Percentiles rank a stretch among this genome's conserved stretches.
Conservation (phyloP, 768 basidiomycete genomes). For the Leccinum imitatum region DNA sequence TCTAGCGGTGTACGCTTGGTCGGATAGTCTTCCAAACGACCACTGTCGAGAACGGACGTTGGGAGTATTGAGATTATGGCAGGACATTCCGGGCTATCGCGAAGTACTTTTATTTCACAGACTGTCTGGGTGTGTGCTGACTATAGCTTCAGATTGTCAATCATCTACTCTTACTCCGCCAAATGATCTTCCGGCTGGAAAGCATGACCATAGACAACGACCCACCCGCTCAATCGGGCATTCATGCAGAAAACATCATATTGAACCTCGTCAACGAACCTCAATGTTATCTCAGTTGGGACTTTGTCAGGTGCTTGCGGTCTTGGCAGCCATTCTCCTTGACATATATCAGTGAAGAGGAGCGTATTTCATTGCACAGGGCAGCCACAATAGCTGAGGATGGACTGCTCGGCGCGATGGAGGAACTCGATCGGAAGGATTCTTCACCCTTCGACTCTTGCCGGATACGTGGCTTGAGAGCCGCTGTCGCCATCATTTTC, state of each 20-base stretch:
- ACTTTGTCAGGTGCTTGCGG: conserved; percentile 60
- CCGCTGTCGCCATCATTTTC: conserved; percentile 58
- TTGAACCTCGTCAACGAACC: conserved; percentile 61
- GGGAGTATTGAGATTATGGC: conserved; percentile 46
- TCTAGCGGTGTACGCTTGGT: conserved; percentile 74
- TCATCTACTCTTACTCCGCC: conserved; percentile 67
- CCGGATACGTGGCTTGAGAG: conserved; percentile 58
- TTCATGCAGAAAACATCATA: conserved; percentile 69
- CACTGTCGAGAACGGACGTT: conserved; percentile 63
- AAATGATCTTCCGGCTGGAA: conserved; percentile 68
- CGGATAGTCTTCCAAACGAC: conserved; percentile 70
- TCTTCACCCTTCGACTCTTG: conserved; percentile 41
- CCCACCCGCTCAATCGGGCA: conserved; percentile 59
- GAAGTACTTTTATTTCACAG: conserved; percentile 47
- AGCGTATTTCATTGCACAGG: conserved; percentile 56
- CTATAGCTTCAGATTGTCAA: conserved; percentile 56
- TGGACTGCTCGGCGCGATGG: conserved; percentile 60
- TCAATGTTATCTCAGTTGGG: conserved; percentile 53
- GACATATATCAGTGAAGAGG: conserved; percentile 59
- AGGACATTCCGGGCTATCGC: conserved; percentile 60
- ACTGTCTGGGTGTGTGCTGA: conserved; percentile 19
- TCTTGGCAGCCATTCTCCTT: conserved; percentile 60
- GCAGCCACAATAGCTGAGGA: conserved; percentile 68
- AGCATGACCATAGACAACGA: conserved; percentile 68
- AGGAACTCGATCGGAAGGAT: conserved; percentile 46